Conservation (phyloP, 768 basidiomycete genomes). For the Ramaria rubella region DNA sequence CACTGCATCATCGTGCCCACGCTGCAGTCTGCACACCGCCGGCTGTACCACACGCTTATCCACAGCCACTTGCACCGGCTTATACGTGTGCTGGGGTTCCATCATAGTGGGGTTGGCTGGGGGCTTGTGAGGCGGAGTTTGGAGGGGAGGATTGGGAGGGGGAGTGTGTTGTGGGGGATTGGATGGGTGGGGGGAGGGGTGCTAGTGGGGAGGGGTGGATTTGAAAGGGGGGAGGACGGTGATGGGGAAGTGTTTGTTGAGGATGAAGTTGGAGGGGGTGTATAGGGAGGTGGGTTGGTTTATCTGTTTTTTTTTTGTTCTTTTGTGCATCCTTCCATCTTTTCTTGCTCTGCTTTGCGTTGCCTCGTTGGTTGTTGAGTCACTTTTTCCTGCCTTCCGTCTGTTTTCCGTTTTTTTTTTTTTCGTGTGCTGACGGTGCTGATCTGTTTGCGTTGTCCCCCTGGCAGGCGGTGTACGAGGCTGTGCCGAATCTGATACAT, state of each 20-base stretch:
- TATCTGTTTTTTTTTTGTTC: neutral
- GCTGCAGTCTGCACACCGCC: constrained; percentile 45
- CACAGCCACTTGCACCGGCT: constrained; percentile 56
- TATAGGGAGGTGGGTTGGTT: constrained; percentile 44
- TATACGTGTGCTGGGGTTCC: constrained; percentile 45
- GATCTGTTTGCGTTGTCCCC: neutral
- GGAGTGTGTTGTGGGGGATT: constrained; percentile 39
- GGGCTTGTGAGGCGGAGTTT: constrained; percentile 42
- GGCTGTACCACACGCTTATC: constrained; percentile 54
- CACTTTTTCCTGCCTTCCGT: neutral
- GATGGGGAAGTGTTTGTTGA: constrained; percentile 50
- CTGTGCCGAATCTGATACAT: constrained; percentile 49
- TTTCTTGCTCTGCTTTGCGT: neutral
- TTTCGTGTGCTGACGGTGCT: neutral
- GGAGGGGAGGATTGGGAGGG: constrained; percentile 36
- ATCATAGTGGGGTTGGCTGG: constrained; percentile 47
- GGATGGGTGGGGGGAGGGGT: too few species aligned
- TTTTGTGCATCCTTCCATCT: neutral
- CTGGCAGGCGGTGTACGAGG: constrained; percentile 44
- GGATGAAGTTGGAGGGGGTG: constrained; percentile 50
- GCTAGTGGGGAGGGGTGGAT: constrained; percentile 38
- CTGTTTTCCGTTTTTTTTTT: neutral
- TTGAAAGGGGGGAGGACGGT: constrained; percentile 32
- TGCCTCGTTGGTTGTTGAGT: too few species aligned
- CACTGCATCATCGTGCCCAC: constrained; percentile 46